phyloP scores from a whole-genome alignment of 495 filamentous ascomycete species.

The Aspergillus wentii region DNA sequence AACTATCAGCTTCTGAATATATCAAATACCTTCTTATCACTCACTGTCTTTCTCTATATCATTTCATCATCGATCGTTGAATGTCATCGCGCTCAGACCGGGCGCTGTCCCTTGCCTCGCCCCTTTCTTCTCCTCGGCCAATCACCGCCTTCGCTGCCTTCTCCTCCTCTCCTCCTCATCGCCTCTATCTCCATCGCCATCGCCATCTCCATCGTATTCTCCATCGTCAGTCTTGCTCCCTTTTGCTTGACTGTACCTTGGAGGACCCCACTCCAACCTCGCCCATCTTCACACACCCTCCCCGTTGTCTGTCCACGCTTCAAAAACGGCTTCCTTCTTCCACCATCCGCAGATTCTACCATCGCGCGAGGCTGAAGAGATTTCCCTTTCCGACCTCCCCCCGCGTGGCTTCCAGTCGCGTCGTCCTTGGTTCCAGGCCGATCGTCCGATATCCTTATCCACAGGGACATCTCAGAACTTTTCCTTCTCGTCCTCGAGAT shows the following conservation, averaged over 20 bases:
- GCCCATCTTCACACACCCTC: slow-evolving; percentile 5
- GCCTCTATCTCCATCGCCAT: slow-evolving; percentile 5
- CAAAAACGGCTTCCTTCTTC: slow-evolving; percentile 32
- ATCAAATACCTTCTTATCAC: not conserved
- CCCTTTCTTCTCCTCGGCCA: slow-evolving; percentile 20
- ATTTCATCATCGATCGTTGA: slow-evolving; percentile 4
- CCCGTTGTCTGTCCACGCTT: slow-evolving; percentile 10
- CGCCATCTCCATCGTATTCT: slow-evolving; percentile 13
- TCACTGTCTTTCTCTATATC: not conserved
- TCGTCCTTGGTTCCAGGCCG: too few relatives aligned
- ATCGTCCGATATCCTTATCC: too few relatives aligned
- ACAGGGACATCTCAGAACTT: too few relatives aligned
- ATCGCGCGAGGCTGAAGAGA: slow-evolving; percentile 29
- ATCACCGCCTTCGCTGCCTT: slow-evolving; percentile 10
- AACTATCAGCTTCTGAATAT: too few relatives aligned
- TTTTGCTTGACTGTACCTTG: slow-evolving; percentile 9
- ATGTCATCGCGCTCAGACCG: slow-evolving; percentile 22
- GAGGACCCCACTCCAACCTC: not conserved
- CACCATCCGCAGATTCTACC: slow-evolving; percentile 16
- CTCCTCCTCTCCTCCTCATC: slow-evolving; percentile 7
- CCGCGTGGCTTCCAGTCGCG: slow-evolving; percentile 16
- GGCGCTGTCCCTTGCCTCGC: slow-evolving; percentile 15
- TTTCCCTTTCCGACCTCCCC: slow-evolving; percentile 11
- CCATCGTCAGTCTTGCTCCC: slow-evolving; percentile 4
- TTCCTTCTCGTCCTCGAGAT: too few relatives aligned